phyloP scores from a whole-genome alignment of 129 eudicot genomes.

The Escallonia rubra region DNA sequence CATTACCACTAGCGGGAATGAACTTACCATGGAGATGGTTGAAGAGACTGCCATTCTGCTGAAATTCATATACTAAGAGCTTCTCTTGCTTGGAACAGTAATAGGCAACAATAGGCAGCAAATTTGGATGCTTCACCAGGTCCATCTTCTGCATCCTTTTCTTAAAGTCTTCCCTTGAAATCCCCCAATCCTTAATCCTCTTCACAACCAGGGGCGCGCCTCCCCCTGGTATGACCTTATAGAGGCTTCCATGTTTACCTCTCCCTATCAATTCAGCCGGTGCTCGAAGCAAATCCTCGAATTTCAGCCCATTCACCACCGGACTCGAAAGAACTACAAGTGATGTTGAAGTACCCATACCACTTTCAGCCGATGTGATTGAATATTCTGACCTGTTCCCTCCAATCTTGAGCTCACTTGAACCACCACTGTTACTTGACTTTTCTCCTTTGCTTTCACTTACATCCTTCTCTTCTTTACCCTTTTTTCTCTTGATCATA shows the following conservation, averaged over 20 bases:
- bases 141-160: slow-evolving; percentile 63
- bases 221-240: slow-evolving; percentile 44
- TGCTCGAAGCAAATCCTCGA: slow-evolving; percentile 64
- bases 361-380: slow-evolving; percentile 54
- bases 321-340: slow-evolving; percentile 45
- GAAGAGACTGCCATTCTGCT: slow-evolving; percentile 62
- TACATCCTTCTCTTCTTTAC: slow-evolving; percentile 11
- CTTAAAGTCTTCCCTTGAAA: slow-evolving; percentile 55
- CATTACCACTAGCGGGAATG: background rate
- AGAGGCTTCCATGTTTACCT: slow-evolving; percentile 71
- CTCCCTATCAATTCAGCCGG: slow-evolving; percentile 74
- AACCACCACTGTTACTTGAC: slow-evolving; percentile 22
- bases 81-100: slow-evolving; percentile 75
- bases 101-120: slow-evolving; percentile 51
- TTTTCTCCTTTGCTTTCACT: slow-evolving; percentile 16
- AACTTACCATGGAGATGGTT: slow-evolving; percentile 63
- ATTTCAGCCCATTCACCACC: slow-evolving; percentile 47
- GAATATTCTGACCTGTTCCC: slow-evolving; percentile 57
- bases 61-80: slow-evolving; percentile 70
- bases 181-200: slow-evolving; percentile 66
- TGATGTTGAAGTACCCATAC: slow-evolving; percentile 39
- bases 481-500: slow-evolving; percentile 29
- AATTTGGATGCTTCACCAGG: slow-evolving; percentile 50
- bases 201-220: slow-evolving; percentile 53
- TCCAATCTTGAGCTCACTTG: slow-evolving; percentile 33